Evolutionary conservation across 2,329 filamentous ascomycete species (phyloP), one percentile per base, ranked within the genome.

Genomic region (Colletotrichum godetiae): DNA sequence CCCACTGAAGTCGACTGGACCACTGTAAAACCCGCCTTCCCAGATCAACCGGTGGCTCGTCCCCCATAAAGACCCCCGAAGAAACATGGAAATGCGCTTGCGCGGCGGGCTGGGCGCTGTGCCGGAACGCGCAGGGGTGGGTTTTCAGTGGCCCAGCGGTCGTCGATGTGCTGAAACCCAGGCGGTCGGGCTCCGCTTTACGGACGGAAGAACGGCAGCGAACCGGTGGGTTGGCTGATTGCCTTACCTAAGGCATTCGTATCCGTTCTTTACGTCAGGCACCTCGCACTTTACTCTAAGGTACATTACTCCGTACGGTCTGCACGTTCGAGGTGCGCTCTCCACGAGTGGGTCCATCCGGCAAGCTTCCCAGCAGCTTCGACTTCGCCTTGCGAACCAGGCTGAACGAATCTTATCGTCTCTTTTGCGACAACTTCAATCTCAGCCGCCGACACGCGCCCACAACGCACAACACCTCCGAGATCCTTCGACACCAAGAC

Each of bases 21-120:
- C 69, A 59, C 58, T 64, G 52, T 22, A 42, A 31, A 15, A 53
- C 57, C 35, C 37, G 33, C 58, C 29, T 46, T 68, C 52, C 65
- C 31, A 55, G 24, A 62, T 60, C 60, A 63, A 19, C 37, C 29
- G 49, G 33, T 22, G 33, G 49, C 4, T 52, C 46, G 22, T 49
- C 58, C 58, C 58, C 66, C n/a, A 22, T 7, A 19, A n/a, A 22
- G 37, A 10, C 42, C 42, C 19, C 42, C 42, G 53, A 33, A n/a
- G 29, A 53, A 53, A 63, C 49, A 13, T 33, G 6, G 46, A 57
- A 55, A 55, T 46, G 35, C 55, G 58, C 31, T 73, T 65, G 66
- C 55, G 60, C 67, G 55, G 60, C 66, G 62, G 53, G 29, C 70
- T 73, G 46, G 67, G 60, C 60, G 60, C 67, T 62, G 70, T 70